Percentiles rank a stretch among this genome's conserved stretches.
Evolutionary conservation across 768 basidiomycete genomes (phyloP).

Genomic region (Russula emetica): DNA sequence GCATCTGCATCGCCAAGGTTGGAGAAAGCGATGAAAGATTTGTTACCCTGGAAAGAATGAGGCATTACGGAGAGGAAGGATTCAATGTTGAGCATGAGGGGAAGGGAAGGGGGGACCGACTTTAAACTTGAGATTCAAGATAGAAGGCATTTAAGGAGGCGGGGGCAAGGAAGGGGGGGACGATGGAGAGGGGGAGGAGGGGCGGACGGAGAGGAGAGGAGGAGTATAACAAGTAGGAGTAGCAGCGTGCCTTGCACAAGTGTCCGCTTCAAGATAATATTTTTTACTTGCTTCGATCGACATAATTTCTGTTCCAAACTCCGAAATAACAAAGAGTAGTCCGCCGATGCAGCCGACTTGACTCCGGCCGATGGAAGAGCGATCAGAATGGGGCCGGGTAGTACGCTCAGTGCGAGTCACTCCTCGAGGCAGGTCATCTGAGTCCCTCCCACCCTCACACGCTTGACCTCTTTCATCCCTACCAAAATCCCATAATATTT

Average conservation of each 20-base stretch:
- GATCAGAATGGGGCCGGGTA: background rate
- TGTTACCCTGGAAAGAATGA: slow-evolving; percentile 62
- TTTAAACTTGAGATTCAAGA: slow-evolving; percentile 85
- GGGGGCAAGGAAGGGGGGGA: background rate
- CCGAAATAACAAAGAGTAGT: background rate
- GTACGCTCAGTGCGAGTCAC: background rate
- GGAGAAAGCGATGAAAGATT: slow-evolving; percentile 90
- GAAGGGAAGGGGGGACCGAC: slow-evolving; percentile 36
- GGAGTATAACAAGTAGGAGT: background rate
- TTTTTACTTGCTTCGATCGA: background rate
- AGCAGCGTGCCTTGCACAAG: background rate
- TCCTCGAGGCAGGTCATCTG: slow-evolving; percentile 27
- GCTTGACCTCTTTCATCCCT: background rate
- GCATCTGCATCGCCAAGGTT: slow-evolving; percentile 82
- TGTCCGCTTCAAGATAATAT: no score
- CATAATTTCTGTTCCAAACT: slow-evolving; percentile 8
- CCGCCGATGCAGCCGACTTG: slow-evolving; percentile 14
- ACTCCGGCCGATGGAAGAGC: slow-evolving; percentile 1
- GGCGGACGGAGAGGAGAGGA: background rate
- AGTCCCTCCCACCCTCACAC: slow-evolving; percentile 1
- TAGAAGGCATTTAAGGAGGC: slow-evolving; percentile 58
- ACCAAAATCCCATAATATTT: background rate
- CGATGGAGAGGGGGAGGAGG: background rate
- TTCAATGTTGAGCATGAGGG: slow-evolving; percentile 22
- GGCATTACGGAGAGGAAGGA: slow-evolving; percentile 27